Base-by-base conservation (phyloP, 495 filamentous ascomycete species). In the Chaetomium fimeti region DNA sequence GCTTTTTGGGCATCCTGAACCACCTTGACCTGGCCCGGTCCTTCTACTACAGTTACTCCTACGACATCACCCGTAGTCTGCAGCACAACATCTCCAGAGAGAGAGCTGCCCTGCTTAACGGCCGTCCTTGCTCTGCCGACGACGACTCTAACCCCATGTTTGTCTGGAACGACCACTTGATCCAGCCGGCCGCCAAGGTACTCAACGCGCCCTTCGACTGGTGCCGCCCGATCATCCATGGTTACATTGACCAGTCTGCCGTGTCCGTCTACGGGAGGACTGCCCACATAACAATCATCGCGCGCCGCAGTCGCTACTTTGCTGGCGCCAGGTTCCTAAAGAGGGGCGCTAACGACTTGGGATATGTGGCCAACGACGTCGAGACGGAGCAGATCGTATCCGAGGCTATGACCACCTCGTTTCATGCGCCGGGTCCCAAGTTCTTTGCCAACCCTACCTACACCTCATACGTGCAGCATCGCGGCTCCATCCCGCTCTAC, bases 41-140 rank as follows among this genome's bases (percentile, higher is more conserved):
- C 0, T 98, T 98, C 74, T 98, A 98, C 78, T 98, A 97, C 78
- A 97, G 95, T 75, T 97, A 98, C 74, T 94, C 92, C 3, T 98
- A 98, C 76, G 91, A 98, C 70, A 90, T 98, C 71, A 98, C 94
- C 25, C 86, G 87, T 56, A 96, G 91, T 0, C 81, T 98, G 61
- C 94, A 98, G 73, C 85, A 93, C 69, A 98, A 98, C 74, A 92
- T 98, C 67, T 88, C 87, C 58, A 84, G 87, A 47, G 91, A 97
- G 76, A 83, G 94, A 54, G 81, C 85, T 42, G 83, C 84, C 20
- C 73, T 95, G 54, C 72, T 82, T 29, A 79, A 87, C 66, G 92
- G 88, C n/a, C 73, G 79, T 16, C 77, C 83, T 2, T 82, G 82
- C 54, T 77, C 82, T 4, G 78, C 80, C 29, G 80, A 82, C 11